Evolutionary conservation across 306 rosid genomes (phyloP).

Genomic region (Senna tora): DNA sequence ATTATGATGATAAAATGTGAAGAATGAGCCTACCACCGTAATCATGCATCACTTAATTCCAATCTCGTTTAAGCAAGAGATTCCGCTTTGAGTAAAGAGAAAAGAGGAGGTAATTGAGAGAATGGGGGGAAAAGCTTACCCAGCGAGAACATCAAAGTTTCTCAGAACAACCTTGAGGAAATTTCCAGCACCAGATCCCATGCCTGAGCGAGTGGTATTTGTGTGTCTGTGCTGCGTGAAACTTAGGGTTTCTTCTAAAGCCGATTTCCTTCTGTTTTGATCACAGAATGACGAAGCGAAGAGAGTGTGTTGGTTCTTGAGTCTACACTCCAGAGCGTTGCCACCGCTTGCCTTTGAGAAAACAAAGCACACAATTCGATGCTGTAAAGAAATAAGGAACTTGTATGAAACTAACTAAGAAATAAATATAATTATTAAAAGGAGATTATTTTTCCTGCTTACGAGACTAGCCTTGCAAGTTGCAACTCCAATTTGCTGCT

Average conservation of each 20-base stretch:
- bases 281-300: background rate
- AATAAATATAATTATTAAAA: background rate
- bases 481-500: background rate
- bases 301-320: background rate
- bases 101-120: background rate
- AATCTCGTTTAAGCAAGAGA: conserved; percentile 4
- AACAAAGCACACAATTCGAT: background rate
- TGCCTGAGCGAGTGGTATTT: conserved; percentile 28
- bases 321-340: too few species aligned
- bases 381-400: too few species aligned
- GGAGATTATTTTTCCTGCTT: background rate
- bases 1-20: background rate
- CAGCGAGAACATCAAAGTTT: conserved; percentile 92
- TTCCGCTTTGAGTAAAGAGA: background rate
- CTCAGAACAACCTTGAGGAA: conserved; percentile 74
- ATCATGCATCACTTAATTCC: background rate
- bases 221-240: background rate
- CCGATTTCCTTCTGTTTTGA: background rate
- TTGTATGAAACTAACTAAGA: background rate
- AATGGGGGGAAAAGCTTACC: conserved; percentile 50
- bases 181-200: conserved; percentile 90
- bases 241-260: conserved; percentile 22
- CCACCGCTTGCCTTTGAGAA: background rate
- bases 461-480: background rate
- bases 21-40: background rate